phyloP scores from a whole-genome alignment of 2,329 filamentous ascomycete species.

The Verticillium albo-atrum region DNA sequence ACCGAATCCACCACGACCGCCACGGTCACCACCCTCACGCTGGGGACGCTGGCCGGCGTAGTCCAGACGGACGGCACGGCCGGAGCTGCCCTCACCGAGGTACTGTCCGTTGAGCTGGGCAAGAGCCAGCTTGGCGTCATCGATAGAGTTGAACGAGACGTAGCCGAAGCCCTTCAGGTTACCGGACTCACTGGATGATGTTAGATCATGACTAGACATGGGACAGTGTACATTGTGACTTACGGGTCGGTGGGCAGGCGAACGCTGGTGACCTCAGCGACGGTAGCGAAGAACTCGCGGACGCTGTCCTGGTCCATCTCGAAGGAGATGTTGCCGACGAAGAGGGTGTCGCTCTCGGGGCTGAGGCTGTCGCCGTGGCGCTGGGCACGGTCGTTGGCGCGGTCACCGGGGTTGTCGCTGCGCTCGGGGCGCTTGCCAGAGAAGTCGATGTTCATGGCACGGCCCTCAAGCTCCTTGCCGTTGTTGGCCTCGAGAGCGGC shows the following conservation, averaged over 20 bases:
- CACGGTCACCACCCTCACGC: constrained; percentile 47
- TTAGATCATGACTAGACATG: constrained; percentile 16
- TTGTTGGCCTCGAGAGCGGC: constrained; percentile 73
- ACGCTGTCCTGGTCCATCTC: constrained; percentile 74
- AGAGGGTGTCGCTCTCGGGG: constrained; percentile 80
- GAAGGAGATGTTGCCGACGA: constrained; percentile 88
- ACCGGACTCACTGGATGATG: constrained; percentile 60
- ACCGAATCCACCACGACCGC: constrained; percentile 46
- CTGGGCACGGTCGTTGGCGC: constrained; percentile 59
- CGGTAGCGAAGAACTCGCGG: constrained; percentile 67
- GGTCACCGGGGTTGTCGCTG: constrained; percentile 44
- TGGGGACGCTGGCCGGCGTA: constrained; percentile 66
- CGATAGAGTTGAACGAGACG: constrained; percentile 74
- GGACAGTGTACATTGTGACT: constrained; percentile 23
- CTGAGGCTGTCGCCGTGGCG: constrained; percentile 76
- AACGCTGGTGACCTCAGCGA: constrained; percentile 69
- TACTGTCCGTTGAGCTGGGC: constrained; percentile 63
- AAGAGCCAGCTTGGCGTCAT: constrained; percentile 76
- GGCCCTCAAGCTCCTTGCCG: constrained; percentile 68
- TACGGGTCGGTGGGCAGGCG: constrained; percentile 82
- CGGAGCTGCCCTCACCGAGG: constrained; percentile 59
- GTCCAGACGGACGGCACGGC: constrained; percentile 78
- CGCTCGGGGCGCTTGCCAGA: constrained; percentile 61
- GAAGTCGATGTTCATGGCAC: constrained; percentile 74
- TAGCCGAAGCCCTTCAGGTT: constrained; percentile 91